Evolutionary conservation across 148 eudicot genomes (phyloP).

Genomic region (Rhododendron henanense): DNA sequence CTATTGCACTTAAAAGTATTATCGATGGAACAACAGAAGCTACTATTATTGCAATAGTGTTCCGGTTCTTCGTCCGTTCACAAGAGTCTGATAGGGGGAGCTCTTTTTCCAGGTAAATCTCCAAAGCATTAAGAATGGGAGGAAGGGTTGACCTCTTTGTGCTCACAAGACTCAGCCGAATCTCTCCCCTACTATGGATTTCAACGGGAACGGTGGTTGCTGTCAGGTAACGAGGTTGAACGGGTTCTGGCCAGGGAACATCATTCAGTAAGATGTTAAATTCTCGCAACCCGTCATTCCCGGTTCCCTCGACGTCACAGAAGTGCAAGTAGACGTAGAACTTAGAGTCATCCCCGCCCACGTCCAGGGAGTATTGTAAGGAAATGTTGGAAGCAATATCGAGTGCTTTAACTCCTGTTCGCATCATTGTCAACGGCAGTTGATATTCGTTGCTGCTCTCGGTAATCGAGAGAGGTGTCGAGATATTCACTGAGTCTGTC

Average conservation of each 20-base stretch:
- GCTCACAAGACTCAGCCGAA: not conserved
- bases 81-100: not conserved
- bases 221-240: conserved; percentile 13
- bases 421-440: not conserved
- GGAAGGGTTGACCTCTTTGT: conserved; percentile 26
- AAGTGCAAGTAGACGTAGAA: conserved; percentile 33
- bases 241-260: not conserved
- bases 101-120: conserved; percentile 14
- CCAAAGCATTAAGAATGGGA: conserved; percentile 32
- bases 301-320: conserved; percentile 26
- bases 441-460: not conserved
- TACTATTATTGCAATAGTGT: conserved; percentile 14
- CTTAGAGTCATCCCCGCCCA: not conserved
- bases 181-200: not conserved
- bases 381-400: not conserved
- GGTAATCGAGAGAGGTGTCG: not conserved
- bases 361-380: not conserved
- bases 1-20: conserved; percentile 14
- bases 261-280: conserved; percentile 31
- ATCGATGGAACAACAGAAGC: conserved; percentile 14
- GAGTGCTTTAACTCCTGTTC: not conserved
- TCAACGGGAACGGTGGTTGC: conserved; percentile 1
- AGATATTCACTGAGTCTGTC: too few species aligned
- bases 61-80: not conserved
- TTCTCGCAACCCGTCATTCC: conserved; percentile 17